Evolutionary conservation across 129 eudicot species (phyloP).

Genomic region (Chrysanthemum lavandulifolium): DNA sequence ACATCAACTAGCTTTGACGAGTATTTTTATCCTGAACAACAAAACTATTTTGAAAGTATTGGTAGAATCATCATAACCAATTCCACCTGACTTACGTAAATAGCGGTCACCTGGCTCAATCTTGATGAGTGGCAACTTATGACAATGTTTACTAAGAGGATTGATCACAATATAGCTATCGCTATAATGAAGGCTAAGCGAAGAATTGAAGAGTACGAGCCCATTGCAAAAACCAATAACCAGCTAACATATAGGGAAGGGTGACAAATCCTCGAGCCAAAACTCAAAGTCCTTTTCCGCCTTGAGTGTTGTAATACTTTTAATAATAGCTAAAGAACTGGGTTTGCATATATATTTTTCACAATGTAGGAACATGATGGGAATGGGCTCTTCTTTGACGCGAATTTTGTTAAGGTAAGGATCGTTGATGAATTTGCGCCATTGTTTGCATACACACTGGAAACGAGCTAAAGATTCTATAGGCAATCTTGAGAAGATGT

Average conservation of each 20-base stretch:
- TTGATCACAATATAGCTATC: neutral
- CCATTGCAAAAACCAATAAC: conserved; percentile 15
- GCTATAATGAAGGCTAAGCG: neutral
- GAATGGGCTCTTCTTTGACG: neutral
- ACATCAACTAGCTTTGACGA: too few species aligned
- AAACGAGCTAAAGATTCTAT: neutral
- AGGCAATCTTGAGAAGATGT: conserved; percentile 14
- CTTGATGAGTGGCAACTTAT: conserved; percentile 8
- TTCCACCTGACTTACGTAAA: neutral
- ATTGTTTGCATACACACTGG: conserved; percentile 6
- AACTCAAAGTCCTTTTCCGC: neutral
- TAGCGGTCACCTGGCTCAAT: neutral
- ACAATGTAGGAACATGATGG: neutral
- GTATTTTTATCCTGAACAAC: too few species aligned
- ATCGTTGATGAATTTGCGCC: neutral
- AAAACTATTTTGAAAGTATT: conserved; percentile 5
- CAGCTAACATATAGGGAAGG: too few species aligned
- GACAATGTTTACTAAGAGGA: conserved; percentile 1
- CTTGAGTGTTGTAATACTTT: neutral
- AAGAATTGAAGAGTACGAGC: neutral
- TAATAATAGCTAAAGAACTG: neutral
- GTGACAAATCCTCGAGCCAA: too few species aligned
- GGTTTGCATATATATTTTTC: neutral
- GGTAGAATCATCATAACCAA: conserved; percentile 8
- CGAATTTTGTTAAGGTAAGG: neutral